Evolutionary conservation across 805 yeast genomes (phyloP), one percentile per base, ranked within the genome.

Genomic region (Cyberlindnera petersonii): DNA sequence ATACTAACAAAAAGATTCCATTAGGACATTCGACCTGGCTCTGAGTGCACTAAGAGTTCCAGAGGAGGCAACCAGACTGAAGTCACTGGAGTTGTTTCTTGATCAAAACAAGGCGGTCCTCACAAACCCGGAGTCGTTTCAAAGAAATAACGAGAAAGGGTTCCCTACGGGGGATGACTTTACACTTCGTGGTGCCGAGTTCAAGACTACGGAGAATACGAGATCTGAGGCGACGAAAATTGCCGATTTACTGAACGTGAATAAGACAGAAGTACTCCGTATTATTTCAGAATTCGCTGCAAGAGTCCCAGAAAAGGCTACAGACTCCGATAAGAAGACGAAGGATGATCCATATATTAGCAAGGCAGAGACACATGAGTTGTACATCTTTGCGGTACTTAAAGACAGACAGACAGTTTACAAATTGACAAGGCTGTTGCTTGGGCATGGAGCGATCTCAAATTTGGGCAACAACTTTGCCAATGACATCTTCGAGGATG

Each of bases 391-490:
- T 16, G 57, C 55, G n/a, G 60, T 74, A 1, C 57, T 77, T 40
- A 59, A 67, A 40, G 86, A 81, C 50, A 69, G 82, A 52, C 61
- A 77, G 43, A 55, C 65, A 1, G 59, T 76, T 0, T 50, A 77
- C n/a, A 64, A 67, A 28, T 56, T 74, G 4, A 63, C 69, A 2
- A 52, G 65, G 18, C 33, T 42, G n/a, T 24, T 65, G 4, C 31
- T 64, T 4, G 55, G 53, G 14, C 49, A 56, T 31, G 48, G 46
- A 5, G 39, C 50, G 1, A 42, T 55, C 6, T 54, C 60, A 6
- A 42, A 46, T 0, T 23, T 63, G 6, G 50, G 46, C 6, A 49
- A 51, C 14, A 52, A 48, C 19, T 52, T 53, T 35, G 40, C 56
- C 4, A 42, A 41, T 6, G 37, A 39, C 4, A 24, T 61, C 2